Evolutionary conservation across 139 green algal species (phyloP), one percentile per base, ranked within the genome.

Genomic region (Tetratostichococcus sp.): DNA sequence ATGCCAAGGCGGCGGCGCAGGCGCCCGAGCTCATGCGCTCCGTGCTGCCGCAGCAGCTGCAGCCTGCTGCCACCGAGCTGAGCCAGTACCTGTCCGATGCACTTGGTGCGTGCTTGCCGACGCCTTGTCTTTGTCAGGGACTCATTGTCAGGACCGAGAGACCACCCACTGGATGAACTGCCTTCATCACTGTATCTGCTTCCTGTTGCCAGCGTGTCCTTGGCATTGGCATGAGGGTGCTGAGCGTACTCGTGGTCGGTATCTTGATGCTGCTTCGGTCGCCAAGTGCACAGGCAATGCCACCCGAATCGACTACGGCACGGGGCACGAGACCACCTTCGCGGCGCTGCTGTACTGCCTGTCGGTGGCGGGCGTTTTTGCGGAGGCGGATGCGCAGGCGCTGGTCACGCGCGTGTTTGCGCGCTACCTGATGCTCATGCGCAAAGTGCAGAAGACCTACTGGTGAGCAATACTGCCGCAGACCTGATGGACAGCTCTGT

Each of bases 221-320:
- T n/a, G n/a, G n/a, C n/a, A n/a, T n/a, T n/a, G n/a, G n/a, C n/a
- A n/a, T n/a, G n/a, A n/a, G n/a, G n/a, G n/a, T n/a, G n/a, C n/a
- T n/a, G n/a, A n/a, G n/a, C n/a, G n/a, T n/a, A n/a, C 39, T 50
- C 8, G 8, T 50, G 39, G 39, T 50, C 39, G 6, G 39, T 21
- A 21, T 50, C 8, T 11, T 21, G 39, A 50, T 50, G 39, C 11
- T 50, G 6, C 39, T 21, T 11, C 6, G 39, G 8, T 50, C 39
- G 8, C 39, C 11, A 11, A 11, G 8, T 50, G 11, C 76, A 97
- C 98, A 83, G 95, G 95, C 70, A 97, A 99, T 75, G 21, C 79
- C 6, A 93, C 88, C 0, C 88, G 95, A 33, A 97, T 99, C 32
- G 95, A 99, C 78, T 99, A 99, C 72, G 95, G 95, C 58, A 99